Percentiles rank a stretch among this genome's conserved stretches.
Conservation (phyloP, 2,329 filamentous ascomycete genomes). For the Trichoderma sp. region DNA sequence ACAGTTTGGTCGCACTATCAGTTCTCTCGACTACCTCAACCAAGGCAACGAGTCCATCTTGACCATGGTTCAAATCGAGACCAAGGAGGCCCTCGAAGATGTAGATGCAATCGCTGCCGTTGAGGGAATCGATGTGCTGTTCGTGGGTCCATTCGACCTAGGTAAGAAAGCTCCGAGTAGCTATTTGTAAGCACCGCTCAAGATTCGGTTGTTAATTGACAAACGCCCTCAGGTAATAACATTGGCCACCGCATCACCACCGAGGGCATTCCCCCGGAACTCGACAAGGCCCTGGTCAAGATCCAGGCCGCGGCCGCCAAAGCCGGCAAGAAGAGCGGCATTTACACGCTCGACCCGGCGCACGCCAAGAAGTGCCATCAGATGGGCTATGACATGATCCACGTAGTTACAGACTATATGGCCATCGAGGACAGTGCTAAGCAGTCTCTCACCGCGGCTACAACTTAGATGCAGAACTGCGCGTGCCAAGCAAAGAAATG, state of each 20-base stretch:
- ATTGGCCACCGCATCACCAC: slow-evolving; percentile 62
- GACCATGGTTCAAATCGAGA: slow-evolving; percentile 68
- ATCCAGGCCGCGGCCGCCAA: slow-evolving; percentile 56
- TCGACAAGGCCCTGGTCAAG: slow-evolving; percentile 58
- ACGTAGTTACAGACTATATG: slow-evolving; percentile 55
- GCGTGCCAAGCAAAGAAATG: background rate
- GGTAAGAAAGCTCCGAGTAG: slow-evolving; percentile 34
- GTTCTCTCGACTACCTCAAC: slow-evolving; percentile 48
- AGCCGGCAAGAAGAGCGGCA: slow-evolving; percentile 65
- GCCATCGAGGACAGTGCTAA: slow-evolving; percentile 46
- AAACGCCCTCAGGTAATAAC: slow-evolving; percentile 47
- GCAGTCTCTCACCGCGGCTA: slow-evolving; percentile 47
- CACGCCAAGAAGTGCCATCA: slow-evolving; percentile 55
- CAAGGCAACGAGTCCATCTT: slow-evolving; percentile 52
- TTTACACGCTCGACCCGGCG: slow-evolving; percentile 56
- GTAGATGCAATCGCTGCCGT: slow-evolving; percentile 62
- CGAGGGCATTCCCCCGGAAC: slow-evolving; percentile 56
- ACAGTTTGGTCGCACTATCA: slow-evolving; percentile 44
- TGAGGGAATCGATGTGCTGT: slow-evolving; percentile 60
- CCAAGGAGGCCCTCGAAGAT: slow-evolving; percentile 57
- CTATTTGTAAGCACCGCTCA: background rate
- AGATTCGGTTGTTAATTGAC: background rate
- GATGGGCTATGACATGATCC: slow-evolving; percentile 62
- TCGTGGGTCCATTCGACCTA: slow-evolving; percentile 65
- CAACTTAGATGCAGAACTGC: slow-evolving; percentile 29